Percentiles rank a stretch among this genome's conserved stretches.
These are phyloP conservation scores for Hypoxylon sp. DNA, from an alignment of 2,329 filamentous ascomycete species.

Conservation along the genomic window DNA sequence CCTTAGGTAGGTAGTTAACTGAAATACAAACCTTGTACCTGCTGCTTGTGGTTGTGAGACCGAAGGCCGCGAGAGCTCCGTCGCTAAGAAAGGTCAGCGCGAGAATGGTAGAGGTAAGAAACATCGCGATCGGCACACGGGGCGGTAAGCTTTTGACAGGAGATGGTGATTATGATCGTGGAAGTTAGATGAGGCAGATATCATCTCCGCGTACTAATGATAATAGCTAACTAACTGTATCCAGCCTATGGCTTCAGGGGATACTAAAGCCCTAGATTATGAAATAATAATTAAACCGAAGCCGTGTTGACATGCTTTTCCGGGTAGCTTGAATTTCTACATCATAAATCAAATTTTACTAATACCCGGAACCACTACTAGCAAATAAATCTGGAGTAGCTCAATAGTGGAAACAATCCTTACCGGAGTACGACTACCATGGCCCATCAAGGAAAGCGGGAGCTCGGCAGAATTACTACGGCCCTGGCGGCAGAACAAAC, in stretches of 20 bases:
- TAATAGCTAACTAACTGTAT: too few relatives aligned
- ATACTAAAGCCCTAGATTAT: background rate
- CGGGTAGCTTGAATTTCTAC: background rate
- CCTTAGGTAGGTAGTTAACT: background rate
- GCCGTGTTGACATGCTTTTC: background rate
- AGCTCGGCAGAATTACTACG: conserved; percentile 32
- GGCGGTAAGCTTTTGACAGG: background rate
- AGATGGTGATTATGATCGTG: background rate
- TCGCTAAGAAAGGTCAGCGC: conserved; percentile 16
- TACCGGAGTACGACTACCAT: conserved; percentile 19
- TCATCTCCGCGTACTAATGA: background rate
- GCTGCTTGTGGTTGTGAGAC: conserved; percentile 33
- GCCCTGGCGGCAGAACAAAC: conserved; percentile 23
- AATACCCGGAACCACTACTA: conserved; percentile 19
- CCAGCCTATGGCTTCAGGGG: background rate
- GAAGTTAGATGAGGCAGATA: background rate
- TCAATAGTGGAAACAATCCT: too few relatives aligned
- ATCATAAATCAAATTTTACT: background rate
- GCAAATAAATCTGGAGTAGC: background rate
- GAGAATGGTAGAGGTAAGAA: conserved; percentile 14
- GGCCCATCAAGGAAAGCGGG: conserved; percentile 28
- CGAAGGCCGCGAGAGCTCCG: conserved; percentile 30
- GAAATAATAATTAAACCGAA: background rate
- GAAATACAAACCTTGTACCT: conserved; percentile 30
- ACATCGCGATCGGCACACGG: conserved; percentile 16